A percentile compares a stretch with the other conserved stretches of the same genome.
These are phyloP conservation scores for Auricularia heimuer DNA, from an alignment of 768 basidiomycete genomes.

Conservation along the genomic window DNA sequence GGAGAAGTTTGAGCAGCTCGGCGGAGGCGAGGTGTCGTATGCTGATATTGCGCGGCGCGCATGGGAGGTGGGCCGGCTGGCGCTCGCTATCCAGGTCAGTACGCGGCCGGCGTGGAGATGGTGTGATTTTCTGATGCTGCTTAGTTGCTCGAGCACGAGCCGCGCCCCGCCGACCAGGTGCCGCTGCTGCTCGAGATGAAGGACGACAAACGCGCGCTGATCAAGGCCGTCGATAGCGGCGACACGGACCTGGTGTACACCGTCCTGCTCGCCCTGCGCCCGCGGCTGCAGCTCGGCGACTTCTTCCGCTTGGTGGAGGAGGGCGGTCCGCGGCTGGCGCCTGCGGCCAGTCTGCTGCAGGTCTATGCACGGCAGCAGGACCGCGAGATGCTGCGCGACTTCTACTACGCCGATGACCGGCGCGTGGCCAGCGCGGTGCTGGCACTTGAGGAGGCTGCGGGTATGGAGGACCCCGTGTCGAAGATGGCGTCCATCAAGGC, in stretches of 20 bases:
- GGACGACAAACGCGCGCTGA: conserved; percentile 77
- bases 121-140: background rate
- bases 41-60: conserved; percentile 91
- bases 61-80: conserved; percentile 77
- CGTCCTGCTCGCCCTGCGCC: conserved; percentile 80
- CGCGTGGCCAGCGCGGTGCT: conserved; percentile 89
- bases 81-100: conserved; percentile 73
- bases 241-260: conserved; percentile 96
- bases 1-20: conserved; percentile 78
- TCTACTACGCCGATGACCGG: conserved; percentile 96
- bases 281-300: conserved; percentile 71
- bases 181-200: conserved; percentile 91
- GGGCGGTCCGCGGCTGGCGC: conserved; percentile 61
- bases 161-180: conserved; percentile 82
- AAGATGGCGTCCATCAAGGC: conserved; percentile 63
- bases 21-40: conserved; percentile 73
- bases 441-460: conserved; percentile 70
- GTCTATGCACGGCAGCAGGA: conserved; percentile 89
- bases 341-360: conserved; percentile 73
- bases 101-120: background rate
- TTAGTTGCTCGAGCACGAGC: conserved; percentile 86
- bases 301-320: conserved; percentile 95
- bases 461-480: conserved; percentile 65
- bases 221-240: conserved; percentile 88
- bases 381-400: conserved; percentile 85